Percentiles rank a stretch among this genome's conserved stretches.
Evolutionary conservation across 2,329 filamentous ascomycete species (phyloP).

Genomic region (Emmonsiellopsis sp.): DNA sequence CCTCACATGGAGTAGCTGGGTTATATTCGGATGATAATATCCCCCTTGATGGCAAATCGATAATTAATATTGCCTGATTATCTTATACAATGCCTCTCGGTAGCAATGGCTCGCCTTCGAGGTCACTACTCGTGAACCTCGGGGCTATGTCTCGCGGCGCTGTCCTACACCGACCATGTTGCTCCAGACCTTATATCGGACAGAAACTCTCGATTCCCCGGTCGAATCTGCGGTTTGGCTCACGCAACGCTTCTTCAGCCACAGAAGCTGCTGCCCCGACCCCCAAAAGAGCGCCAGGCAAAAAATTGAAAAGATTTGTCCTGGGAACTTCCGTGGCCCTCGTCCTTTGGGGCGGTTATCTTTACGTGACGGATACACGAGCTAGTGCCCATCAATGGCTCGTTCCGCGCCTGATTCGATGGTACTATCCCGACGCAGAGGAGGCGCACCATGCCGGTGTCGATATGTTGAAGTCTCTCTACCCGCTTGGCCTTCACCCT

Average conservation of each 20-base stretch:
- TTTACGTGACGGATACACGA: constrained; percentile 67
- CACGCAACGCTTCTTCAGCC: constrained; percentile 3
- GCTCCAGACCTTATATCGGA: not conserved
- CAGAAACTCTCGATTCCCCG: not conserved
- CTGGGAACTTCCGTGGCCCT: constrained; percentile 46
- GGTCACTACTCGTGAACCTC: not conserved
- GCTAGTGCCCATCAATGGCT: constrained; percentile 61
- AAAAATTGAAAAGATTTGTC: constrained; percentile 8
- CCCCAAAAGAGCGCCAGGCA: not conserved
- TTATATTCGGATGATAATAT: not conserved
- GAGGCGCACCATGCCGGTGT: constrained; percentile 84
- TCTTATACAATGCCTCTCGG: constrained; percentile 1
- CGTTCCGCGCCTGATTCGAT: constrained; percentile 41
- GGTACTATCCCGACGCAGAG: constrained; percentile 48
- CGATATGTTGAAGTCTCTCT: constrained; percentile 59
- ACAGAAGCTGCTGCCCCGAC: not conserved
- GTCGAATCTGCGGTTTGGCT: constrained; percentile 1
- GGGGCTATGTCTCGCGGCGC: not conserved
- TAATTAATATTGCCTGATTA: not conserved
- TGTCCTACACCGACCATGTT: not conserved
- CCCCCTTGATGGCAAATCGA: not conserved
- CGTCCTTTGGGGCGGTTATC: constrained; percentile 43
- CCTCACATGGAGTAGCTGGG: not conserved
- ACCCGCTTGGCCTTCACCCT: constrained; percentile 67
- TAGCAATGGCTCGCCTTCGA: constrained; percentile 8